Percentiles rank a stretch among this genome's conserved stretches.
Evolutionary conservation across 2,329 filamentous ascomycete species (phyloP).

Genomic region (Phialophora macrospora): DNA sequence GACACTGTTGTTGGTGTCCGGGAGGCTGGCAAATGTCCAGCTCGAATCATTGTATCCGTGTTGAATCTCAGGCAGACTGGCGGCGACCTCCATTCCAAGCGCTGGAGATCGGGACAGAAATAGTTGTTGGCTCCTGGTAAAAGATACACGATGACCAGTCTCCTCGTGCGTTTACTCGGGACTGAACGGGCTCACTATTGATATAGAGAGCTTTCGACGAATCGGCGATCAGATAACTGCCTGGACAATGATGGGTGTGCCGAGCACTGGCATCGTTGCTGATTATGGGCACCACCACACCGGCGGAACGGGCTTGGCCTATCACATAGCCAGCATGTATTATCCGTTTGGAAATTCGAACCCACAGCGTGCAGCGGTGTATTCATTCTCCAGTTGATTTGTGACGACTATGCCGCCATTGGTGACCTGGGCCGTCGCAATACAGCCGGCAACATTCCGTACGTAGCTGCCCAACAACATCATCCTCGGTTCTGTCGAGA

Average conservation of each 20-base stretch:
- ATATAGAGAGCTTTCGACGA: slow-evolving; percentile 42
- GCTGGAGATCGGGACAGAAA: slow-evolving; percentile 64
- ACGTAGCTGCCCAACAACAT: slow-evolving; percentile 6
- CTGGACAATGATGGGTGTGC: slow-evolving; percentile 4
- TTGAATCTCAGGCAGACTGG: slow-evolving; percentile 72
- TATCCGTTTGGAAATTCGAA: slow-evolving; percentile 51
- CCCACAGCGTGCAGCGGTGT: slow-evolving; percentile 51
- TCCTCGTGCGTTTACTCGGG: not conserved
- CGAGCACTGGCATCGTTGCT: slow-evolving; percentile 70
- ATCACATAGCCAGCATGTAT: slow-evolving; percentile 74
- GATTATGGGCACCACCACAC: slow-evolving; percentile 75
- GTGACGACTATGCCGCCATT: slow-evolving; percentile 77
- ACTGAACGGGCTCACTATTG: slow-evolving; percentile 6
- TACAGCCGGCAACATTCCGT: slow-evolving; percentile 62
- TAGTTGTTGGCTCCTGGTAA: slow-evolving; percentile 46
- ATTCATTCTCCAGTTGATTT: slow-evolving; percentile 79
- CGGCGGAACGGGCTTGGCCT: slow-evolving; percentile 68
- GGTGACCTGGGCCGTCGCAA: slow-evolving; percentile 78
- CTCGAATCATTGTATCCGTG: slow-evolving; percentile 68
- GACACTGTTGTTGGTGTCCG: slow-evolving; percentile 65
- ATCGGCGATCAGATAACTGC: slow-evolving; percentile 48
- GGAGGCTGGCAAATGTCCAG: slow-evolving; percentile 67
- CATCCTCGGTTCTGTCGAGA: not conserved
- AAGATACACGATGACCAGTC: slow-evolving; percentile 6
- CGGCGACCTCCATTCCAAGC: slow-evolving; percentile 69